Conservation (phyloP, 1,284 basidiomycete species). For the Rhodofomes roseus region DNA sequence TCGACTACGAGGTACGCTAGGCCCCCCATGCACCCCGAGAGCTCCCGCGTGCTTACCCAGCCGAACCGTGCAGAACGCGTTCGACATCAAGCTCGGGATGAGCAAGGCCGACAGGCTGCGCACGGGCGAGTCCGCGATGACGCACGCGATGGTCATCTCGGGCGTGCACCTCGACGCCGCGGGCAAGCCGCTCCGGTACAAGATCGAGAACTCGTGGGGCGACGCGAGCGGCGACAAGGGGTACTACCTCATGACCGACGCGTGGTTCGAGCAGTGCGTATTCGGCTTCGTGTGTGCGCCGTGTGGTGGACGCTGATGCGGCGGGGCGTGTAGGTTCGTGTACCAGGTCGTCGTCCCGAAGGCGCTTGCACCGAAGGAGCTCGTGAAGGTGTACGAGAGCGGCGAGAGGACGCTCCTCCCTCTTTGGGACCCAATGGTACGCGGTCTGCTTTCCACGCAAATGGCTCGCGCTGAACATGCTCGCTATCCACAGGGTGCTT, state of each 20-base stretch:
- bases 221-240: constrained; percentile 80
- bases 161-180: constrained; percentile 81
- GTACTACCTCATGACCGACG: constrained; percentile 89
- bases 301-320: constrained; percentile 3
- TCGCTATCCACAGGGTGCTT: background rate
- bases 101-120: constrained; percentile 85
- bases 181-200: constrained; percentile 82
- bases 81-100: constrained; percentile 53
- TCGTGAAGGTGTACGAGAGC: constrained; percentile 76
- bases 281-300: background rate
- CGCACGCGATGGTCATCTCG: constrained; percentile 92
- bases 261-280: constrained; percentile 88
- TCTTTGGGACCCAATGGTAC: constrained; percentile 90
- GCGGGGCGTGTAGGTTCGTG: constrained; percentile 51
- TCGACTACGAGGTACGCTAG: constrained; percentile 68
- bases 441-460: constrained; percentile 16
- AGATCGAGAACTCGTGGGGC: constrained; percentile 96
- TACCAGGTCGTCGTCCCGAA: constrained; percentile 89
- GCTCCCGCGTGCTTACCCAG: background rate
- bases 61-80: constrained; percentile 38
- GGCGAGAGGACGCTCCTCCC: constrained; percentile 65
- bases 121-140: constrained; percentile 84
- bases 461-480: background rate
- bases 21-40: background rate
- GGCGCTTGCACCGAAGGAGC: constrained; percentile 73